These are phyloP conservation scores for Madurella fahalii DNA, from an alignment of 2,329 filamentous ascomycete species.

Conservation along the genomic window DNA sequence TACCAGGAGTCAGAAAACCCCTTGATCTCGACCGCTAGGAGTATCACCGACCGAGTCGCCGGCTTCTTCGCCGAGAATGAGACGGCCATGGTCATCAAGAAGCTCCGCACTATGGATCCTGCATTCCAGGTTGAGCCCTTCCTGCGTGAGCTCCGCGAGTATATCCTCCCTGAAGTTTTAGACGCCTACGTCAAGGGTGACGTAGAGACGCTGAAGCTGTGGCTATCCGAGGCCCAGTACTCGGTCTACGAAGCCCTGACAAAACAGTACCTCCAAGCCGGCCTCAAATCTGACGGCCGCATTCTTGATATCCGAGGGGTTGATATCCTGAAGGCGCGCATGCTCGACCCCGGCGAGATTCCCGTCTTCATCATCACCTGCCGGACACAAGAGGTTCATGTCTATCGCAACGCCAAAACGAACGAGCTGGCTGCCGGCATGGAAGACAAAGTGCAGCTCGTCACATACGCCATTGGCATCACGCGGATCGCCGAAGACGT, in stretches of 20 bases:
- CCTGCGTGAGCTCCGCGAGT: constrained; percentile 91
- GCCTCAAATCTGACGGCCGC: constrained; percentile 88
- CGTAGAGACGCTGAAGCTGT: constrained; percentile 81
- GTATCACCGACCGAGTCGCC: constrained; percentile 86
- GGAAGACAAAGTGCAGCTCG: constrained; percentile 97
- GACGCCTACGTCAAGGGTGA: constrained; percentile 99
- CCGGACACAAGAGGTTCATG: constrained; percentile 94
- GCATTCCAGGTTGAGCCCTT: constrained; percentile 93
- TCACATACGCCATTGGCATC: constrained; percentile 96
- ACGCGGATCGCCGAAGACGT: constrained; percentile 93
- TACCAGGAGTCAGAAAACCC: constrained; percentile 99
- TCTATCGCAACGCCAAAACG: constrained; percentile 89
- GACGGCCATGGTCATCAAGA: constrained; percentile 95
- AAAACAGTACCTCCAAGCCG: constrained; percentile 90
- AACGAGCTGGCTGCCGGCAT: constrained; percentile 89
- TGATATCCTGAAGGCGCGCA: constrained; percentile 75
- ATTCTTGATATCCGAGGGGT: constrained; percentile 95
- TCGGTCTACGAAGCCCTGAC: constrained; percentile 95
- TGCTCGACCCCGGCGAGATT: constrained; percentile 80
- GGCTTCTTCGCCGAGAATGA: constrained; percentile 99
- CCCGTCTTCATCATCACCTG: constrained; percentile 97
- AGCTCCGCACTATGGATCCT: constrained; percentile 93
- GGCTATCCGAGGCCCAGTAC: constrained; percentile 94
- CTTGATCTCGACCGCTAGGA: constrained; percentile 84
- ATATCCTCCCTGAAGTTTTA: constrained; percentile 93